phyloP scores from a whole-genome alignment of 208 protist species.

The Vickermania spadyakhi region DNA sequence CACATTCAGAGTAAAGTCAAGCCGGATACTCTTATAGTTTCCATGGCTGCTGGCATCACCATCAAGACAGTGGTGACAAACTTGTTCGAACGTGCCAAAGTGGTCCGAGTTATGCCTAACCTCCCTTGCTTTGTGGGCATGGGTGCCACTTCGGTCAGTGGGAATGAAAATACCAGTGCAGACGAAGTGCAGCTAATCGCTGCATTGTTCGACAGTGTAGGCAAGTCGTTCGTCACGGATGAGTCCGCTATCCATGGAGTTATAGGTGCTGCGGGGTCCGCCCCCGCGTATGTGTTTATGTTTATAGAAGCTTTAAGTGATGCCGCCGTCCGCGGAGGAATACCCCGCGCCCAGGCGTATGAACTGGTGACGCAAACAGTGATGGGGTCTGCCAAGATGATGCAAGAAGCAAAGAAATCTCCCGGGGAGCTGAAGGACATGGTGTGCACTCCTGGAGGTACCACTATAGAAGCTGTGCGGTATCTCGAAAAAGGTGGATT shows the following conservation, averaged over 20 bases:
- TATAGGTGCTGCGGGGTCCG: conserved; percentile 92
- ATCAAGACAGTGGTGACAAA: conserved; percentile 59
- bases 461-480: conserved; percentile 93
- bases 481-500: conserved; percentile 88
- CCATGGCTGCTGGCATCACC: conserved; percentile 87
- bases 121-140: conserved; percentile 72
- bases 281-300: conserved; percentile 94
- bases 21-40: conserved; percentile 75
- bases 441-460: conserved; percentile 92
- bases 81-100: conserved; percentile 27
- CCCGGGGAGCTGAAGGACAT: conserved; percentile 86
- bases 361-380: conserved; percentile 91
- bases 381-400: conserved; percentile 87
- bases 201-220: conserved; percentile 64
- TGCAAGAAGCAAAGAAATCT: conserved; percentile 58
- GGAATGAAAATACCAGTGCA: conserved; percentile 22
- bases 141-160: conserved; percentile 55
- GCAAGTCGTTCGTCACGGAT: conserved; percentile 40
- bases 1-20: conserved; percentile 28
- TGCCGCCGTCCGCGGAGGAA: conserved; percentile 87
- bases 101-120: conserved; percentile 96
- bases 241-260: conserved; percentile 87
- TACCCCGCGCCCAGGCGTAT: conserved; percentile 77
- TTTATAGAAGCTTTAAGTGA: conserved; percentile 96
- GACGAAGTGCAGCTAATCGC: conserved; percentile 35